phyloP scores from a whole-genome alignment of 202 grass and related monocot species.

The Carex arenaria region DNA sequence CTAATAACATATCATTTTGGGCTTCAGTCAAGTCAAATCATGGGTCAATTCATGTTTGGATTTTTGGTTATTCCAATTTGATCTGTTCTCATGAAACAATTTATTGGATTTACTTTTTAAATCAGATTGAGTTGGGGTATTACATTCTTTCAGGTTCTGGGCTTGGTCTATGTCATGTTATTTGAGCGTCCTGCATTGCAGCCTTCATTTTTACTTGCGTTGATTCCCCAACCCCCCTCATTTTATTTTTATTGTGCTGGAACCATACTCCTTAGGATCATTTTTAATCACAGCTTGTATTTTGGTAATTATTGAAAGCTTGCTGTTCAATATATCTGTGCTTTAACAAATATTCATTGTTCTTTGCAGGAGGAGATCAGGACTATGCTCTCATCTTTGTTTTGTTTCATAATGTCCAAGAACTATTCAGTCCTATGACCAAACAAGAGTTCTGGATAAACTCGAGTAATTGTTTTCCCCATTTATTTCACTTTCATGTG shows the following conservation, averaged over 20 bases:
- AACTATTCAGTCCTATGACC: conserved; percentile 36
- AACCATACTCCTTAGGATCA: neutral
- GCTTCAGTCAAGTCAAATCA: neutral
- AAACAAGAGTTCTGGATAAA: conserved; percentile 45
- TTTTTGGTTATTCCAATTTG: neutral
- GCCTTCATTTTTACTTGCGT: neutral
- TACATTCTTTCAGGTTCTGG: neutral
- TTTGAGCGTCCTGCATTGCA: neutral
- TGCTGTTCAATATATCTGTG: neutral
- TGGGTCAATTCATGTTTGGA: neutral
- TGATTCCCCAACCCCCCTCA: neutral
- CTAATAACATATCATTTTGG: neutral
- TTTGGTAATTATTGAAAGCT: neutral
- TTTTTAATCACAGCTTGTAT: neutral
- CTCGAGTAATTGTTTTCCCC: conserved; percentile 27
- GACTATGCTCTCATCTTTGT: neutral
- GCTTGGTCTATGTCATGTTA: neutral
- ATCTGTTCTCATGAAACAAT: neutral
- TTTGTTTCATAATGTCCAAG: conserved; percentile 12
- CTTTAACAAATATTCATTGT: conserved; percentile 17
- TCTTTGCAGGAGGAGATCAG: neutral
- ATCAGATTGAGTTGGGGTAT: neutral
- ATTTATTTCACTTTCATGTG: conserved; percentile 15
- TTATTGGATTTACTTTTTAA: neutral
- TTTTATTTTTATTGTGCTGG: neutral